Evolutionary conservation across 495 filamentous ascomycete species (phyloP).

Genomic region (Amphirosellinia nigrospora): DNA sequence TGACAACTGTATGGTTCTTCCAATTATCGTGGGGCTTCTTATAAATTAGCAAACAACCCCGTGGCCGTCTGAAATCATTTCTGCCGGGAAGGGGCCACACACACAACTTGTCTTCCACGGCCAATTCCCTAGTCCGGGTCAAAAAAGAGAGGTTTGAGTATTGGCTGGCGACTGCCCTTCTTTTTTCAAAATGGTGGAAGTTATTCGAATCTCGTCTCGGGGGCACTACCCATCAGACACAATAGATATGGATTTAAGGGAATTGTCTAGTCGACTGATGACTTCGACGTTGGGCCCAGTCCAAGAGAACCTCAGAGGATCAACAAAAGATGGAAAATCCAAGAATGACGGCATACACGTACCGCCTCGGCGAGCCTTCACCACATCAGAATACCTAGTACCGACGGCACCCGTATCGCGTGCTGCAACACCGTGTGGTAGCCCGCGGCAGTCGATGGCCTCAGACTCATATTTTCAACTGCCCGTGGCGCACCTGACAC

Average conservation of each 20-base stretch:
- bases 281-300: slow-evolving; percentile 2
- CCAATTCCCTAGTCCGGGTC: neutral
- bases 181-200: slow-evolving; percentile 21
- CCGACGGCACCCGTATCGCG: slow-evolving; percentile 25
- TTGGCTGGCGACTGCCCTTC: neutral
- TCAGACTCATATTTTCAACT: slow-evolving; percentile 24
- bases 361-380: slow-evolving; percentile 28
- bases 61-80: slow-evolving; percentile 1
- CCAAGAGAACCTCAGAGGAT: slow-evolving; percentile 1
- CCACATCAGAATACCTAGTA: slow-evolving; percentile 22
- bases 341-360: slow-evolving; percentile 15
- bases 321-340: neutral
- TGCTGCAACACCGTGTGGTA: slow-evolving; percentile 3
- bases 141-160: slow-evolving; percentile 6
- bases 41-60: slow-evolving; percentile 7
- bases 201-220: slow-evolving; percentile 16
- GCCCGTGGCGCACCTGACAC: neutral
- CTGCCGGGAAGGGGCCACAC: neutral
- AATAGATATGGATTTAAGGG: slow-evolving; percentile 16
- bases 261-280: slow-evolving; percentile 18
- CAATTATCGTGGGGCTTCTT: slow-evolving; percentile 16
- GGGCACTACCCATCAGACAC: slow-evolving; percentile 16
- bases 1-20: neutral
- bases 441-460: slow-evolving; percentile 7
- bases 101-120: neutral